Evolutionary conservation across 2,329 filamentous ascomycete species (phyloP), one percentile per base, ranked within the genome.

Genomic region (Scedosporium dehoogii): DNA sequence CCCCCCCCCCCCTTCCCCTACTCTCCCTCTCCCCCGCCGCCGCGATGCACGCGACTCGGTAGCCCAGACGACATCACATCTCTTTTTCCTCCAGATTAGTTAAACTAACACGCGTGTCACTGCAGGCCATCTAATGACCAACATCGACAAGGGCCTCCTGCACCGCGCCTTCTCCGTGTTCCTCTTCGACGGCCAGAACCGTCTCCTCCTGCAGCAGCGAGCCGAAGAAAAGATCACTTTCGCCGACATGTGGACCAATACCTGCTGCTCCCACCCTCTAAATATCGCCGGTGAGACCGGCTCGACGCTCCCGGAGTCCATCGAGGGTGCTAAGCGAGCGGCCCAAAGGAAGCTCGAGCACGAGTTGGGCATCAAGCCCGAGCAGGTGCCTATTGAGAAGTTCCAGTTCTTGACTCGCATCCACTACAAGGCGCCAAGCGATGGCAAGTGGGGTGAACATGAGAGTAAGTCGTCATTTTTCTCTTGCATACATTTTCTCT

Each of bases 231-330:
- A 99, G 81, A 99, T 99, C 73, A 99, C 94, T 6, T 99, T 99
- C 78, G 93, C 94, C 58, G 91, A 96, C 73, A 92, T 97, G 88
- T 99, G 94, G 94, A 99, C 94, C 66, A 99, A 99, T 78, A 99
- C 94, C 38, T 99, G 94, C 83, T 99, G 94, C 81, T 99, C 94
- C 46, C 94, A 99, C 76, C 94, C 94, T 4, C 83, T 99, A 65
- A 90, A 91, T 62, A 89, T 97, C 67, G 90, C 94, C 7, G 88
- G 89, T 67, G 94, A 99, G 84, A 96, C 91, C 27, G 94, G 94
- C 66, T 84, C 86, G 38, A 89, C 88, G 67, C 81, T 99, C 53
- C 82, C 87, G 59, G 89, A 91, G 67, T 89, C 92, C 4, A 80
- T 97, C 63, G 80, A 85, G 68, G 94, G 94, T 29, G 94, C 92